Evolutionary conservation across 129 eudicot genomes (phyloP).

Genomic region (Escallonia rubra): DNA sequence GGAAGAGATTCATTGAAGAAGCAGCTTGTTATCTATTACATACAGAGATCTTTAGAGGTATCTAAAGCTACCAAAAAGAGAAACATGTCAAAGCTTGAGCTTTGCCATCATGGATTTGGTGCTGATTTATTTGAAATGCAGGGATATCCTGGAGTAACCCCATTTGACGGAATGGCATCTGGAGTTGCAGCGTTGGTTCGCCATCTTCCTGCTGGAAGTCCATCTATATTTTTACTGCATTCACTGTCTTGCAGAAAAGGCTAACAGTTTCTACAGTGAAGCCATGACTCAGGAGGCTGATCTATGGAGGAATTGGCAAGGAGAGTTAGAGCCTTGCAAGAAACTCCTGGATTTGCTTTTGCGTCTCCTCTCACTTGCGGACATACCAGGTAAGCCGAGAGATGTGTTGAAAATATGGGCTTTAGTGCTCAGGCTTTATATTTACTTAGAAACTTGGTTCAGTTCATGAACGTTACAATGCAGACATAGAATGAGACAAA

Average conservation of each 20-base stretch:
- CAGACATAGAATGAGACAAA: too few relatives aligned
- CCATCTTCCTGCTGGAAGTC: slow-evolving; percentile 96
- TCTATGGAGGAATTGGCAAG: slow-evolving; percentile 58
- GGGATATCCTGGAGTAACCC: slow-evolving; percentile 90
- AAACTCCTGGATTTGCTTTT: slow-evolving; percentile 70
- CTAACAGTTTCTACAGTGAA: slow-evolving; percentile 50
- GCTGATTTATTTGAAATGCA: slow-evolving; percentile 7
- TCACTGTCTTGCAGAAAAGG: slow-evolving; percentile 65
- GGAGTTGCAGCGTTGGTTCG: slow-evolving; percentile 94
- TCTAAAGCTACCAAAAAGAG: neutral
- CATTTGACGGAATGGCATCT: slow-evolving; percentile 95
- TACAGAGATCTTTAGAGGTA: slow-evolving; percentile 97
- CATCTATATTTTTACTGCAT: slow-evolving; percentile 71
- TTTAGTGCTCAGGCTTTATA: neutral
- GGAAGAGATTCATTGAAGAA: slow-evolving; percentile 76
- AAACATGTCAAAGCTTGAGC: neutral
- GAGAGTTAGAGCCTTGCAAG: slow-evolving; percentile 72
- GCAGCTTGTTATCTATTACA: slow-evolving; percentile 86
- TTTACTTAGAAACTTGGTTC: neutral
- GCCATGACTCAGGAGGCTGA: slow-evolving; percentile 29
- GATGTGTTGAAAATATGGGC: neutral
- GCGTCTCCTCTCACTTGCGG: slow-evolving; percentile 63
- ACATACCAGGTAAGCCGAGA: slow-evolving; percentile 52
- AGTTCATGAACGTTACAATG: too few relatives aligned
- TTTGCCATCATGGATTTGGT: neutral